These are phyloP conservation scores for Starmerella sirachaensis DNA, from an alignment of 805 yeast species.

Conservation along the genomic window DNA sequence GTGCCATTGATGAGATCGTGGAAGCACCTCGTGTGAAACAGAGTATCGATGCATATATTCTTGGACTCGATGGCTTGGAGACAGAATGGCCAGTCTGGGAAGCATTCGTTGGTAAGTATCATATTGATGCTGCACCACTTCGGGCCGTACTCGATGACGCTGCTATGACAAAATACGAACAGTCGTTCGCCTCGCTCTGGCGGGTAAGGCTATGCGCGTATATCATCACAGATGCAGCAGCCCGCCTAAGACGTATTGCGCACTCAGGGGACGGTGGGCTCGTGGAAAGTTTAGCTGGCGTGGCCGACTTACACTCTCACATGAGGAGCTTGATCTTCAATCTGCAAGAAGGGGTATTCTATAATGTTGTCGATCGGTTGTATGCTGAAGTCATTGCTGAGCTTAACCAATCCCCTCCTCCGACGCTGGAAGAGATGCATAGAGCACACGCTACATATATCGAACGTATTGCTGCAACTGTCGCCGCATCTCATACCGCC, in stretches of 20 bases:
- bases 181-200: constrained; percentile 80
- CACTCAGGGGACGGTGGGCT: background rate
- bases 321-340: background rate
- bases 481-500: background rate
- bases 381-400: background rate
- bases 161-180: constrained; percentile 44
- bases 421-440: constrained; percentile 1
- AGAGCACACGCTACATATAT: background rate
- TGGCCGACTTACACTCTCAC: constrained; percentile 1
- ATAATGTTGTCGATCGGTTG: constrained; percentile 1
- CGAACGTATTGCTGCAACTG: background rate
- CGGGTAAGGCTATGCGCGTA: constrained; percentile 52
- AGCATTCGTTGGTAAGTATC: constrained; percentile 35
- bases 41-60: constrained; percentile 69
- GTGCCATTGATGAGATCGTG: constrained; percentile 4
- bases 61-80: constrained; percentile 39
- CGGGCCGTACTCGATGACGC: constrained; percentile 42
- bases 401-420: background rate
- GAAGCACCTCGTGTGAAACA: constrained; percentile 28
- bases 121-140: constrained; percentile 35
- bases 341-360: constrained; percentile 1
- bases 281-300: background rate
- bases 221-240: constrained; percentile 30
- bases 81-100: constrained; percentile 14
- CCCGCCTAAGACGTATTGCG: constrained; percentile 1